Conservation (phyloP, 2,329 filamentous ascomycete species). For the Geosmithia morbida region DNA sequence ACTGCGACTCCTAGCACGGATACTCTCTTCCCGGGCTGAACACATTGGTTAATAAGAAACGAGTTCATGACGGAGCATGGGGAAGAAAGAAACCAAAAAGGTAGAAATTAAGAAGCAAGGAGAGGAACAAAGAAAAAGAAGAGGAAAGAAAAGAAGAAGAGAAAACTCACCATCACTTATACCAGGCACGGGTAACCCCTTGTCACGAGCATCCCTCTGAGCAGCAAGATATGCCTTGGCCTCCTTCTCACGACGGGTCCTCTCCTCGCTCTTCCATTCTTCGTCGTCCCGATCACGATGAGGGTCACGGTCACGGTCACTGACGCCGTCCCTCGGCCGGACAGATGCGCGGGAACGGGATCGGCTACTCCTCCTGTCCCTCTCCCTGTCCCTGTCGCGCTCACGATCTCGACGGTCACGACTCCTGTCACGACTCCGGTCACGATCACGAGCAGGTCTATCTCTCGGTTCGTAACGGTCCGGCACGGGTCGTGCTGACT, state of each 20-base stretch:
- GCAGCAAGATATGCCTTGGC: constrained; percentile 50
- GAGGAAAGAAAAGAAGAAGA: not conserved
- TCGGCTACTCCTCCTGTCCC: constrained; percentile 3
- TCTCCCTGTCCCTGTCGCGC: constrained; percentile 5
- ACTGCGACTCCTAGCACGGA: constrained; percentile 18
- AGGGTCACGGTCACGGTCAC: constrained; percentile 15
- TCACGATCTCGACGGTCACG: constrained; percentile 8
- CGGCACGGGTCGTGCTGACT: constrained; percentile 8
- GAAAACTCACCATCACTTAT: constrained; percentile 10
- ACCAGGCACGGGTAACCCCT: constrained; percentile 42
- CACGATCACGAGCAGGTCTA: constrained; percentile 5
- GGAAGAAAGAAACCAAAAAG: too few relatives aligned
- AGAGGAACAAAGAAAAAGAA: not conserved
- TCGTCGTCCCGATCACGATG: constrained; percentile 20
- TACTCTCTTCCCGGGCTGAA: constrained; percentile 5
- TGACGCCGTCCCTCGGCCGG: constrained; percentile 5
- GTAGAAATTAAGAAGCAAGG: too few relatives aligned
- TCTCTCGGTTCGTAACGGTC: constrained; percentile 19
- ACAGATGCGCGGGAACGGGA: too few relatives aligned
- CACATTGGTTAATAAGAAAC: too few relatives aligned
- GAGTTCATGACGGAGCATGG: too few relatives aligned
- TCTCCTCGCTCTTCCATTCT: constrained; percentile 45
- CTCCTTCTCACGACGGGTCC: constrained; percentile 46
- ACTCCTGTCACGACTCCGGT: constrained; percentile 8
- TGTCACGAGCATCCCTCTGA: constrained; percentile 44